A percentile compares a stretch with the other conserved stretches of the same genome.
Conservation (phyloP, 192 early-diverging fungal species). For the Paraglomus brasilianum region DNA sequence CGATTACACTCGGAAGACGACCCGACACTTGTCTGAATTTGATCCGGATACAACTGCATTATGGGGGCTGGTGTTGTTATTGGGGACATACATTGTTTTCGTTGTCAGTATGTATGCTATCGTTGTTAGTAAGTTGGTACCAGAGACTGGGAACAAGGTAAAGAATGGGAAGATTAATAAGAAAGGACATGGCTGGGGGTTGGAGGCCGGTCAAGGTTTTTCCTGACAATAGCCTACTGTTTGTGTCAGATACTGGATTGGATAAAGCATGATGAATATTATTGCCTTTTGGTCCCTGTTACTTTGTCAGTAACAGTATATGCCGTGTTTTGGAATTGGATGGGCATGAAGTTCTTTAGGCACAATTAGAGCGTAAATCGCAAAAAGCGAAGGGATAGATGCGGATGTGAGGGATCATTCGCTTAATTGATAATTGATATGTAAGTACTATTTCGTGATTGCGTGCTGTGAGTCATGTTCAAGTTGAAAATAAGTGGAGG, state of each 20-base stretch:
- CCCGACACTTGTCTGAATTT: conserved; percentile 52
- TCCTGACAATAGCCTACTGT: background rate
- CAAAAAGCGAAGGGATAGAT: too few species aligned
- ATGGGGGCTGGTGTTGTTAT: conserved; percentile 66
- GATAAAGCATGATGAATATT: conserved; percentile 77
- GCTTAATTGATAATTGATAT: too few species aligned
- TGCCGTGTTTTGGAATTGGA: conserved; percentile 89
- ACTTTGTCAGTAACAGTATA: conserved; percentile 72
- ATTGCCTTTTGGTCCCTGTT: conserved; percentile 79
- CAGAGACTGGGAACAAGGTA: conserved; percentile 63
- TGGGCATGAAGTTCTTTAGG: conserved; percentile 92
- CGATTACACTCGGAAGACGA: conserved; percentile 54
- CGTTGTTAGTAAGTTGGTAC: conserved; percentile 67
- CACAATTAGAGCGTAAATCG: too few species aligned
- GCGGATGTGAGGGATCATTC: too few species aligned
- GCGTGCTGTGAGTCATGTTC: too few species aligned
- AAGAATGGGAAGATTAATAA: background rate
- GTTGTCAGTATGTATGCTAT: conserved; percentile 62
- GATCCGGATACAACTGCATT: conserved; percentile 67
- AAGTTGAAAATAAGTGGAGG: too few species aligned
- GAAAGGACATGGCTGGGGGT: background rate
- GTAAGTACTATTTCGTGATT: too few species aligned
- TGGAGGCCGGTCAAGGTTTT: background rate
- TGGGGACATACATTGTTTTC: conserved; percentile 59
- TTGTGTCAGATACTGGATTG: conserved; percentile 58